Evolutionary conservation across 1,139 yeast species (phyloP), one percentile per base, ranked within the genome.

Genomic region (Blastobotrys indianensis): DNA sequence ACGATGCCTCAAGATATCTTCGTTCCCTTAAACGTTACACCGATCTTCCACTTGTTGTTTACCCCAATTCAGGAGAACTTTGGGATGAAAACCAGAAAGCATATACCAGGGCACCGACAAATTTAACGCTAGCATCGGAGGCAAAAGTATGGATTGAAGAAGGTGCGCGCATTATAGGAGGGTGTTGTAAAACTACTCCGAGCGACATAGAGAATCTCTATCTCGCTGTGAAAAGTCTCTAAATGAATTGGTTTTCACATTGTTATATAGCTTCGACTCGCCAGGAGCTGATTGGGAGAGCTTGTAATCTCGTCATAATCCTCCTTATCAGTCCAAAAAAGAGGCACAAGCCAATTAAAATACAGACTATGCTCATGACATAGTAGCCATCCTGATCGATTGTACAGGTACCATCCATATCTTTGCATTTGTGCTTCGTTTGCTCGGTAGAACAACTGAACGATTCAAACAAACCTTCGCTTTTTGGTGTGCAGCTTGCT

Each of bases 301-400:
- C 64, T 63, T 85, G 92, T 48, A 85, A 68, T 51, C 74, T 64
- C 10, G 68, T 63, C 20, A 79, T 76, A 51, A 82, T 82, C 47
- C 69, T 73, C 54, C 75, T 77, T 39, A 86, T 82, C 79, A 84
- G 87, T 0, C 70, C 67, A 44, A 79, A 71, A 62, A 83, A 85
- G 13, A 88, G 69, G 0, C 72, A n/a, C 9, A 82, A 50, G 1
- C 97, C 97, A 36, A 85, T 51, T 0, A 64, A 42, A 2, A 90
- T 77, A 64, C 97, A 90, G 10, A 87, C 48, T 5, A 77, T 49
- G 60, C 87, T 90, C 42, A 94, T 82, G 44, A 77, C 74, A 62
- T 82, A 87, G 66, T 88, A 92, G 0, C 98, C 98, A 64, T 92
- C 98, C 48, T 77, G 72, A 1, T 75, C 50, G 2, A 77, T 66